These are phyloP conservation scores for Ligustrum vulgare DNA, from an alignment of 257 asterid species.

Conservation along the genomic window DNA sequence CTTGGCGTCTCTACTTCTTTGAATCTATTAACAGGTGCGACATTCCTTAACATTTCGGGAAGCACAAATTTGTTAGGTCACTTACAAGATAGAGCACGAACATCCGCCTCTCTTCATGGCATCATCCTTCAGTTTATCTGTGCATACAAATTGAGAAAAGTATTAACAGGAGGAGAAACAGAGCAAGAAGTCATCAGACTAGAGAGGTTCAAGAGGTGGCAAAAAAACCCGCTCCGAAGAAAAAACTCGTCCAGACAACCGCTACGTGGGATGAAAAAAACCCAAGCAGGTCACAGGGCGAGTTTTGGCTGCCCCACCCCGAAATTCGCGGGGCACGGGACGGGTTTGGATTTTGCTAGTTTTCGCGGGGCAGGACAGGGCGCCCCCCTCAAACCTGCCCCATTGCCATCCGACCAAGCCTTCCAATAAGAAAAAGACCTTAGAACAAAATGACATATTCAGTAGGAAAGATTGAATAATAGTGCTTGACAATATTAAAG, in stretches of 20 bases:
- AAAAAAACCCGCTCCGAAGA: too few relatives aligned
- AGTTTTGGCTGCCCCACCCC: too few relatives aligned
- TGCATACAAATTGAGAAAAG: neutral
- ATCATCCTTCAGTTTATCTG: slow-evolving; percentile 70
- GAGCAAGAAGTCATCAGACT: neutral
- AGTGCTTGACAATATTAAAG: neutral
- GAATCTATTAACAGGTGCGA: slow-evolving; percentile 37
- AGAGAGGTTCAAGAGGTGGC: neutral
- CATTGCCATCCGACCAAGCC: neutral
- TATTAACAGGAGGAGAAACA: neutral
- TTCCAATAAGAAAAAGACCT: neutral
- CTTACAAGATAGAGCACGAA: slow-evolving; percentile 65
- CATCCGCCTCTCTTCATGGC: slow-evolving; percentile 63
- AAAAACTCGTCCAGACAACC: too few relatives aligned
- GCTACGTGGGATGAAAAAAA: too few relatives aligned
- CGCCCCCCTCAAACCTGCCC: too few relatives aligned
- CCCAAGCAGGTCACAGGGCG: too few relatives aligned
- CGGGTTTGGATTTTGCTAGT: too few relatives aligned
- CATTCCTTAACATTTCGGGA: slow-evolving; percentile 32
- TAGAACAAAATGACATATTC: neutral
- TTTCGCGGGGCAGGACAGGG: too few relatives aligned
- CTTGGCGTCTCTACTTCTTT: slow-evolving; percentile 20
- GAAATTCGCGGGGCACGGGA: too few relatives aligned
- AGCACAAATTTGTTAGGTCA: slow-evolving; percentile 6
- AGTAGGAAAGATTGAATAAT: neutral